Percentiles rank a stretch among this genome's conserved stretches.
Evolutionary conservation across 2,329 filamentous ascomycete genomes (phyloP).

Genomic region (Aureobasidium mangrovei): DNA sequence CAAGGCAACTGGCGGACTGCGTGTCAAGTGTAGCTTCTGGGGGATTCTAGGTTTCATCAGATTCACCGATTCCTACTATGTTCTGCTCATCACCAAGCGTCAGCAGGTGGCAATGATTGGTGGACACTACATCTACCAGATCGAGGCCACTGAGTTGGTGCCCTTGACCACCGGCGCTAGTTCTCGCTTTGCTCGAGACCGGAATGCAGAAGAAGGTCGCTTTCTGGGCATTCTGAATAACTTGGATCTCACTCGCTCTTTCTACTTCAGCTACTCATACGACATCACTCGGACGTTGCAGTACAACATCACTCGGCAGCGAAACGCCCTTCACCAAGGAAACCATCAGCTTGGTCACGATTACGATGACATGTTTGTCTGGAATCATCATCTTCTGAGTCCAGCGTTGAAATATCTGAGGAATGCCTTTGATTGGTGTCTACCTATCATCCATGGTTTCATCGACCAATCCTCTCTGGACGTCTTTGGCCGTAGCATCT

Average conservation of each 20-base stretch:
- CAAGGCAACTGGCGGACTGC: constrained; percentile 79
- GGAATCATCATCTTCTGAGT: constrained; percentile 83
- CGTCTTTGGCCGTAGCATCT: constrained; percentile 80
- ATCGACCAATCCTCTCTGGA: constrained; percentile 71
- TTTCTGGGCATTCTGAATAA: constrained; percentile 86
- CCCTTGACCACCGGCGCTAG: constrained; percentile 65
- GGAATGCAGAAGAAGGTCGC: constrained; percentile 79
- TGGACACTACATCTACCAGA: constrained; percentile 90
- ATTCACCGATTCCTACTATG: constrained; percentile 94
- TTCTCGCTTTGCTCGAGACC: constrained; percentile 64
- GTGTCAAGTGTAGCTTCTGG: constrained; percentile 84
- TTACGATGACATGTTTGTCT: constrained; percentile 94
- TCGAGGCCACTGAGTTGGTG: constrained; percentile 87
- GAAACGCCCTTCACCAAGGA: constrained; percentile 60
- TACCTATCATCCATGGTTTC: constrained; percentile 91
- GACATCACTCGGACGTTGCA: constrained; percentile 89
- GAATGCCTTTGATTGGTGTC: constrained; percentile 89
- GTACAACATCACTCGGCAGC: constrained; percentile 78
- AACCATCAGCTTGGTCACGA: constrained; percentile 49
- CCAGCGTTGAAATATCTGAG: constrained; percentile 63
- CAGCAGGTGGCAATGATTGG: constrained; percentile 94
- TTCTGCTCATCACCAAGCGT: constrained; percentile 92
- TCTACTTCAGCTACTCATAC: constrained; percentile 98
- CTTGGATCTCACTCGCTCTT: constrained; percentile 79
- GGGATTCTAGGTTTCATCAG: constrained; percentile 89